Evolutionary conservation across 148 eudicot genomes (phyloP).

Genomic region (Silene conica): DNA sequence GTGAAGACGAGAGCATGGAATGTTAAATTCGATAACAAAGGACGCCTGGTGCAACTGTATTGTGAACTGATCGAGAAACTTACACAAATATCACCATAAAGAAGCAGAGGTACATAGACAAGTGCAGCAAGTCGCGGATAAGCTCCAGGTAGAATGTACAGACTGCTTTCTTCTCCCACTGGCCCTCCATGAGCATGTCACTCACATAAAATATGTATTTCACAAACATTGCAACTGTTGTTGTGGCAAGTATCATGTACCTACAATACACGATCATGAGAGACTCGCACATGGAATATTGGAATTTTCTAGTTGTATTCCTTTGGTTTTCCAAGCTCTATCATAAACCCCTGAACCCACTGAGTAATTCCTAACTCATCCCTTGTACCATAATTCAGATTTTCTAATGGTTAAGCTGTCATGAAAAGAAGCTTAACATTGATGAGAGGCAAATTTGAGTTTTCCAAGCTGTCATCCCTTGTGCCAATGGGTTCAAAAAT

Average conservation of each 20-base stretch:
- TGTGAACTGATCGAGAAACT: constrained; percentile 30
- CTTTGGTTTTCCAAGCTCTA: neutral
- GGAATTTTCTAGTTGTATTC: neutral
- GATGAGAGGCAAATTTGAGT: too few relatives aligned
- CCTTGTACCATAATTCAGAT: neutral
- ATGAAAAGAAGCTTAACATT: neutral
- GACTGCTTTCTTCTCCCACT: constrained; percentile 97
- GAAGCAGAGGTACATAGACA: constrained; percentile 96
- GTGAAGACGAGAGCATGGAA: neutral
- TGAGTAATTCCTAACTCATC: neutral
- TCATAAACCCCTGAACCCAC: too few relatives aligned
- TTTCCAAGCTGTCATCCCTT: too few relatives aligned
- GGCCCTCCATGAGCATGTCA: constrained; percentile 99
- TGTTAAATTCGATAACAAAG: neutral
- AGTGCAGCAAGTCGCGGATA: constrained; percentile 85
- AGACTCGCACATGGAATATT: neutral
- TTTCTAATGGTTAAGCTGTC: neutral
- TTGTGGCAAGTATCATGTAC: constrained; percentile 96
- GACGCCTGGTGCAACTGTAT: constrained; percentile 1
- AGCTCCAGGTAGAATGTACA: constrained; percentile 96
- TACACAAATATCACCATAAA: constrained; percentile 94
- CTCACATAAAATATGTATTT: constrained; percentile 80
- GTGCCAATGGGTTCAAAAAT: neutral
- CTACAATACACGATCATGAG: constrained; percentile 32
- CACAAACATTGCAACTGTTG: constrained; percentile 80